Base-by-base conservation (phyloP, 176 grass and related monocot genomes). In the Avena eriantha region DNA sequence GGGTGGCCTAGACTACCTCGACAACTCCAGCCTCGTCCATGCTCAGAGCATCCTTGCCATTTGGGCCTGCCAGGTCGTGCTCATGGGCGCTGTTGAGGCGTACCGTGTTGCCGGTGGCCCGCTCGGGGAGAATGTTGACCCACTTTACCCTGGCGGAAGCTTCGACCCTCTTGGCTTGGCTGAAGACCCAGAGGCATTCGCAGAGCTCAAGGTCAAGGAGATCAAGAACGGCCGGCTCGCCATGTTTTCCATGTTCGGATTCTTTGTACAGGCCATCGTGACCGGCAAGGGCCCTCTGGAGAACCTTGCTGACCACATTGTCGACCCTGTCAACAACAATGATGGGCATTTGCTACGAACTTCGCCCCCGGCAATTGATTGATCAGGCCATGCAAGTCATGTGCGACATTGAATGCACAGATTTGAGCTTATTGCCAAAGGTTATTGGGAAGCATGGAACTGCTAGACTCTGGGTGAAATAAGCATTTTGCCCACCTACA, bases 1-100 rank as follows among this genome's bases (percentile, higher is more conserved):
- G 79, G 90, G 90, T 1, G 92, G 92, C 0, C 64, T 94, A 1
- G 89, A 94, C 55, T 94, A 94, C 53, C 88, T 94, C 2, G 89
- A 89, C 80, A 94, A 94, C 86, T 89, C 92, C 5, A 94, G 73
- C 86, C 83, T 94, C 12, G 24, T 94, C 58, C 89, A 94, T 56
- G 92, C 86, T 4, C 89, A 94, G 58, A 94, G 92, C 86, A 94
- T 94, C 50, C 83, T 94, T 26, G 92, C 89, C 74, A 91, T 94
- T 39, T 94, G 89, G 92, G 92, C 86, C 1, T 89, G 79, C 41
- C 89, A 94, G 53, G 76, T 86, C 9, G 4, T 86, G 14, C 76
- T 86, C 47, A 86, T 86, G 84, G 76, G 85, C 17, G 85, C 66
- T 55, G 53, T 86, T 1, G 85, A 86, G 85, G 85, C 66, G 41